Evolutionary conservation across 805 yeast species (phyloP), one percentile per base, ranked within the genome.

Genomic region (Candida sithepensis): DNA sequence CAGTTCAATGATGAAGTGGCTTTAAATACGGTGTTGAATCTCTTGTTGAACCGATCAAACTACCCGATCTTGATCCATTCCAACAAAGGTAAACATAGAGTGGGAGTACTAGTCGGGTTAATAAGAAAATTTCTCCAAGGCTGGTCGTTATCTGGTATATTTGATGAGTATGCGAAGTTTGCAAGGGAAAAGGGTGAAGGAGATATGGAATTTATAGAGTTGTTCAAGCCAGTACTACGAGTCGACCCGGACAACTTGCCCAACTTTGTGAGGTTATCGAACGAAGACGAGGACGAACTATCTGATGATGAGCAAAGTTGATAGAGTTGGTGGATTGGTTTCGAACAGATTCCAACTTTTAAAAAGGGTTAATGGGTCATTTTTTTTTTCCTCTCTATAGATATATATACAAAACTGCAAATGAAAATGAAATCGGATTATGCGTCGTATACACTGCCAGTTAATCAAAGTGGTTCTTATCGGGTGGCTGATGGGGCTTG

Each of bases 61-160:
- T 88, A 85, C 62, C 99, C 99, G 1, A 81, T 92, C 12, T 71
- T 92, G 47, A 78, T 92, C 12, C 98, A 94, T 64, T 89, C 97
- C 3, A 89, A 94, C 66, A 92, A 92, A 69, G 99, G 99, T n/a
- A 94, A 94, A 65, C 99, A 92, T 64, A 69, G 99, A 39, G 91
- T 89, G 2, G 98, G 98, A 0, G 91, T 94, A 1, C 72, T 91
- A 38, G 95, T 91, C n/a, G 99, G 97, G 0, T 74, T 89, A 26
- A 82, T 92, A 76, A 70, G 99, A 42, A 89, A 88, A 61, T 64
- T 85, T 44, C 69, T 90, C 41, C 97, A 90, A 66, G 95, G 95
- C 1, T 92, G 99, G 99, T 82, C 94, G 49, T 74, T 88, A 58
- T 84, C 96, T 44, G 96, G 97, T 2, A 85, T 89, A 5, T 94